Evolutionary conservation across 2,329 filamentous ascomycete genomes (phyloP).

Genomic region (Diplodia scrobiculata): DNA sequence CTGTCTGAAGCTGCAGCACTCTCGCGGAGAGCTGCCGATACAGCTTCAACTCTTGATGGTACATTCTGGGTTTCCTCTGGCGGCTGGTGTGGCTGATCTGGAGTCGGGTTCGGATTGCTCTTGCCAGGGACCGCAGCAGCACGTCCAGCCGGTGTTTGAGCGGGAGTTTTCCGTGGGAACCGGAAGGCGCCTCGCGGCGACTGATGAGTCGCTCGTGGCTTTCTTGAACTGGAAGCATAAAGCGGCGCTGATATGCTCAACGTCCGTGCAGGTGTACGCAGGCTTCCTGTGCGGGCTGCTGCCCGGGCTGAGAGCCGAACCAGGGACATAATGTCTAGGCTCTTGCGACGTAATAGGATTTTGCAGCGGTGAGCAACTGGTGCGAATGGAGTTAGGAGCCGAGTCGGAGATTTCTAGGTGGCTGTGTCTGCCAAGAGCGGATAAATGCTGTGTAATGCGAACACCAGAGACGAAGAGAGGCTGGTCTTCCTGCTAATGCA

Average conservation of each 20-base stretch:
- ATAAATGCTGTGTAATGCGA: background rate
- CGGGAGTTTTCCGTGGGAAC: background rate
- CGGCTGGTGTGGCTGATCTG: background rate
- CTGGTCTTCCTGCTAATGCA: background rate
- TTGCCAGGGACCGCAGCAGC: no score
- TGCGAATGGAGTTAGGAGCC: background rate
- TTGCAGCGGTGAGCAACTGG: background rate
- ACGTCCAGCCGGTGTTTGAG: background rate
- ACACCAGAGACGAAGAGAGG: background rate
- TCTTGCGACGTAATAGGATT: background rate
- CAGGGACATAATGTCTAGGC: background rate
- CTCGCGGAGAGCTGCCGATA: slow-evolving; percentile 51
- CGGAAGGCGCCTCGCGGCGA: background rate
- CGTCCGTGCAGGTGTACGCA: background rate
- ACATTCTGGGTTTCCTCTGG: background rate
- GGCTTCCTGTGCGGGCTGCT: background rate
- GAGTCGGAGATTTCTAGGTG: background rate
- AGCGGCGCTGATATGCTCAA: background rate
- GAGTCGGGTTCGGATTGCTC: background rate
- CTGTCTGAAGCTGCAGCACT: slow-evolving; percentile 46
- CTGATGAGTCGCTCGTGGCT: background rate
- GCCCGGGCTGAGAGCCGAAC: background rate
- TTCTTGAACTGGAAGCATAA: background rate
- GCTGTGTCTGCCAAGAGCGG: background rate
- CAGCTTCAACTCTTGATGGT: slow-evolving; percentile 45